Conservation (phyloP, 306 rosid genomes). For the Spatholobus suberectus region DNA sequence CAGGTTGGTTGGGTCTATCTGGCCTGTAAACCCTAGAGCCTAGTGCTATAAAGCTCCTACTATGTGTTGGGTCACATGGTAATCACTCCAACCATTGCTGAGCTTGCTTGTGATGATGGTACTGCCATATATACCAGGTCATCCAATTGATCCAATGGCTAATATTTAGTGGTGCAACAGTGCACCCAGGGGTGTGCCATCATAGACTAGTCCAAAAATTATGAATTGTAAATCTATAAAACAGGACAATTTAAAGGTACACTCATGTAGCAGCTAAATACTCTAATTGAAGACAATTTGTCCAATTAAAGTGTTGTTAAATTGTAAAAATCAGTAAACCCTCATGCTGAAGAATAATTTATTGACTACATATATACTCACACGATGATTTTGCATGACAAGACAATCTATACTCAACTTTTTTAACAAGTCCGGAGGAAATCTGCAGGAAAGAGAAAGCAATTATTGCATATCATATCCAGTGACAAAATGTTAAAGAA, state of each 20-base stretch:
- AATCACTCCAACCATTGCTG: neutral
- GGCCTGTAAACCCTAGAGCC: neutral
- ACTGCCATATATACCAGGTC: neutral
- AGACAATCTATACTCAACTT: slow-evolving; percentile 85
- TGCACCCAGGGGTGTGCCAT: neutral
- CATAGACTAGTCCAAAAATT: neutral
- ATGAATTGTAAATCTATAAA: neutral
- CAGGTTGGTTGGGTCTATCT: neutral
- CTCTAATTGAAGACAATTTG: neutral
- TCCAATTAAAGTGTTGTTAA: slow-evolving; percentile 3
- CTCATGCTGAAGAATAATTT: neutral
- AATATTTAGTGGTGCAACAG: neutral
- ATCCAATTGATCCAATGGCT: neutral
- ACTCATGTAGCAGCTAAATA: neutral
- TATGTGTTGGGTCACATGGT: neutral
- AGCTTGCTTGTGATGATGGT: neutral
- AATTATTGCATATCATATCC: neutral
- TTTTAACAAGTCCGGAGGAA: slow-evolving; percentile 76
- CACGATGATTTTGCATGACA: slow-evolving; percentile 84
- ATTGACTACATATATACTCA: slow-evolving; percentile 50
- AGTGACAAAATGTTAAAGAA: neutral
- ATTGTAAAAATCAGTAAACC: neutral
- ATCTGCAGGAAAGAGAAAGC: slow-evolving; percentile 55
- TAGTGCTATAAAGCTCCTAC: neutral
- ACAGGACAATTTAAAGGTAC: neutral